Base-by-base conservation (phyloP, 2,329 filamentous ascomycete genomes). In the Xylaria digitata region DNA sequence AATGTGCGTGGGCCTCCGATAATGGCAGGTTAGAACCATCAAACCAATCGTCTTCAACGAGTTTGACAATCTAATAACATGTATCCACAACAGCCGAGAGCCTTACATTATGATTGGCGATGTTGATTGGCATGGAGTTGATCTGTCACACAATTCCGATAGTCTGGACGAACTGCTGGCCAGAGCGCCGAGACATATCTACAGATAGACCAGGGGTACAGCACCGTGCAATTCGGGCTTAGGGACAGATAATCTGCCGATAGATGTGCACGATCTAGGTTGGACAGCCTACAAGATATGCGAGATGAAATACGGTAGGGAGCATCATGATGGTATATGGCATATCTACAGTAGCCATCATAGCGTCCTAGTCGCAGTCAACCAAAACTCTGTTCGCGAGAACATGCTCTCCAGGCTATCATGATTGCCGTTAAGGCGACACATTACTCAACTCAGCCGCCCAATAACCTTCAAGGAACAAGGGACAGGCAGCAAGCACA, bases 151-250 rank as follows among this genome's bases (percentile, higher is more conserved):
- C 70, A 63, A 46, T 71, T 72, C 71, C 70, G 72, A 71, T 68
- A 60, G 71, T 65, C 69, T 70, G 73, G 72, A 75, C 71, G 77
- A 80, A 79, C 78, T 69, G 71, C 69, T 78, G 75, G 75, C 63
- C 75, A 74, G 67, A 73, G 76, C 76, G 72, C 70, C 64, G 68
- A 76, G 70, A 75, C 74, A 76, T 68, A 61, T 67, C 43, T 68
- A 26, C n/a, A 32, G 46, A 56, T 49, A 43, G 49, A 26, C 46
- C 19, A 49, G 52, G 59, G 53, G 59, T 46, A 40, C 26, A 34
- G 42, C 26, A 40, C 61, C 40, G 49, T 61, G 32, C 56, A 37
- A 15, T 30, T n/a, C n/a, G 43, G 55, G 11, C 37, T 13, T 15
- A 37, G 58, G 55, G 53, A 63, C 69, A 59, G 65, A 53, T 45